Conservation (phyloP, 1,284 basidiomycete species). For the Cryptococcus sp. region DNA sequence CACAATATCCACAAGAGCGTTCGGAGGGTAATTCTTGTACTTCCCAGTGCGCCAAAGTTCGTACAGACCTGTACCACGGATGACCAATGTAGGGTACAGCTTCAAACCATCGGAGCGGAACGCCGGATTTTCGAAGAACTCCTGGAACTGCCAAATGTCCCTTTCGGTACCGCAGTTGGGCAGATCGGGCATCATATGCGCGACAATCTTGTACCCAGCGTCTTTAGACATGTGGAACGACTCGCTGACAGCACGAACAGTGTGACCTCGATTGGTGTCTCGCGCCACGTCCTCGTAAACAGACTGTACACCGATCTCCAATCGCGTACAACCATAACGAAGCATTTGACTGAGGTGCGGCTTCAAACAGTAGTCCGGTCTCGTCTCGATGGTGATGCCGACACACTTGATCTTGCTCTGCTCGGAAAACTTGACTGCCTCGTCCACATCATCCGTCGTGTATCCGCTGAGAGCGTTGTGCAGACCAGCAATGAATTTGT, state of each 20-base stretch:
- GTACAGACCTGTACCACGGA: conserved; percentile 91
- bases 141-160: conserved; percentile 97
- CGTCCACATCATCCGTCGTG: conserved; percentile 90
- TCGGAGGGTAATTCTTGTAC: conserved; percentile 99
- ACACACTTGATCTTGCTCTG: conserved; percentile 98
- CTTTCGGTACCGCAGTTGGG: conserved; percentile 97
- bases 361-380: conserved; percentile 96
- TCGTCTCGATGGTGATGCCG: conserved; percentile 98
- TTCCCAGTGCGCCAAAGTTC: conserved; percentile 94
- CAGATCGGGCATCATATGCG: conserved; percentile 97
- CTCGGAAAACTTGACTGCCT: conserved; percentile 96
- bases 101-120: conserved; percentile 97
- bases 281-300: conserved; percentile 99
- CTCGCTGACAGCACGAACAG: conserved; percentile 94
- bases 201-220: conserved; percentile 98
- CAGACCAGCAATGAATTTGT: conserved; percentile 90
- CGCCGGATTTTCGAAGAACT: conserved; percentile 97
- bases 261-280: conserved; percentile 97
- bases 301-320: conserved; percentile 98
- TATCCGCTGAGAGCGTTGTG: conserved; percentile 97
- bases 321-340: conserved; percentile 94
- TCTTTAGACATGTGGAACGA: conserved; percentile 99
- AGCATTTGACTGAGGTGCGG: conserved; percentile 99
- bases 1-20: conserved; percentile 95
- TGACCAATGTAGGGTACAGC: conserved; percentile 97